Evolutionary conservation across 805 yeast species (phyloP).

Genomic region (Lachancea waltii): DNA sequence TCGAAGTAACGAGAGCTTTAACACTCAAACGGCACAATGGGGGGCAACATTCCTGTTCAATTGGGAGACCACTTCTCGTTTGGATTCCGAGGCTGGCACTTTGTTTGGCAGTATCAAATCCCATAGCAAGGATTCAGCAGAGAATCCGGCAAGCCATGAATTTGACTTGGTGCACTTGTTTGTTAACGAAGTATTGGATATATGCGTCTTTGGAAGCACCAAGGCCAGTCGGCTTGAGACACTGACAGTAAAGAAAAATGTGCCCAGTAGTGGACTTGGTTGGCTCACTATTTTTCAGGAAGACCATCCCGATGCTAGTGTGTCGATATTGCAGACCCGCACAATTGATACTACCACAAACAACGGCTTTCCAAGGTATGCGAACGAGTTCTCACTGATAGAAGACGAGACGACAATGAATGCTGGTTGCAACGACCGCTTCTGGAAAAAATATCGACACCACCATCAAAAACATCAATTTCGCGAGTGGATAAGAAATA

Average conservation of each 20-base stretch:
- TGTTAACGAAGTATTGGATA: constrained; percentile 10
- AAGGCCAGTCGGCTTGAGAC: neutral
- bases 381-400: constrained; percentile 2
- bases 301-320: constrained; percentile 1
- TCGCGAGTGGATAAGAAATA: constrained; percentile 5
- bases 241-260: constrained; percentile 1
- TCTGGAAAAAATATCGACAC: neutral
- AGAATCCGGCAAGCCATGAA: constrained; percentile 4
- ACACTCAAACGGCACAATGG: neutral
- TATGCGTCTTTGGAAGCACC: constrained; percentile 5
- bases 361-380: neutral
- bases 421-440: neutral
- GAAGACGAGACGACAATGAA: constrained; percentile 7
- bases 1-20: neutral
- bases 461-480: constrained; percentile 2
- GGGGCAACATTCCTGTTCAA: neutral
- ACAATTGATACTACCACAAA: constrained; percentile 2
- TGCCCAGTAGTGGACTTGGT: constrained; percentile 4
- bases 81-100: neutral
- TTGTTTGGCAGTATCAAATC: neutral
- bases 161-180: constrained; percentile 10
- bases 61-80: constrained; percentile 1
- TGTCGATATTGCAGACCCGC: constrained; percentile 1
- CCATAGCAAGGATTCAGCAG: no score
- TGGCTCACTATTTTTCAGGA: constrained; percentile 10